Evolutionary conservation across 257 asterid species (phyloP).

Genomic region (Mitragyna speciosa): DNA sequence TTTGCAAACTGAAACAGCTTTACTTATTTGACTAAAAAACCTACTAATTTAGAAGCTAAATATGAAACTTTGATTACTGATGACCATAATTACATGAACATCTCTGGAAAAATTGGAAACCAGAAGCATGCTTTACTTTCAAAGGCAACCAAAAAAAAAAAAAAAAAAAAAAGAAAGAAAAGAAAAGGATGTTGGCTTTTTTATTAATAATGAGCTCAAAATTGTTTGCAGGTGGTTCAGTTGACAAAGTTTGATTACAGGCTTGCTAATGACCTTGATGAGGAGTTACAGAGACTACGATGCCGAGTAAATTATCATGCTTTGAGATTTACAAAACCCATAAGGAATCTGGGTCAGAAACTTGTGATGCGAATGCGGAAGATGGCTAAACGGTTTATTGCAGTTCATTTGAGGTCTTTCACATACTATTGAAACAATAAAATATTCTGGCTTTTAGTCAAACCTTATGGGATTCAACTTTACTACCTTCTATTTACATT

Average conservation of each 20-base stretch:
- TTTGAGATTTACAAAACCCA: slow-evolving; percentile 81
- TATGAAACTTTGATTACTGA: not conserved
- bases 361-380: slow-evolving; percentile 78
- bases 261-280: slow-evolving; percentile 85
- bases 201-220: slow-evolving; percentile 14
- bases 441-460: not conserved
- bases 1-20: not conserved
- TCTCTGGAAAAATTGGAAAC: not conserved
- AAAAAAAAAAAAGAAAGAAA: too few relatives aligned
- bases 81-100: not conserved
- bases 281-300: slow-evolving; percentile 83
- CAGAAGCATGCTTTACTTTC: not conserved
- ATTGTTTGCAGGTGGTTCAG: slow-evolving; percentile 84
- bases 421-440: slow-evolving; percentile 4
- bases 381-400: slow-evolving; percentile 82
- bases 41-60: not conserved
- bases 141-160: not conserved
- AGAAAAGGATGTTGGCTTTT: not conserved
- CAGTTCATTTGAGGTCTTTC: slow-evolving; percentile 88
- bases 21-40: not conserved
- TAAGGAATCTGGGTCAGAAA: slow-evolving; percentile 74
- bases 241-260: slow-evolving; percentile 97
- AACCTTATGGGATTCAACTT: not conserved
- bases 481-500: not conserved
- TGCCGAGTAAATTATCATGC: slow-evolving; percentile 97